Evolutionary conservation across 495 filamentous ascomycete species (phyloP).

Genomic region (Talaromyces stipitatus): DNA sequence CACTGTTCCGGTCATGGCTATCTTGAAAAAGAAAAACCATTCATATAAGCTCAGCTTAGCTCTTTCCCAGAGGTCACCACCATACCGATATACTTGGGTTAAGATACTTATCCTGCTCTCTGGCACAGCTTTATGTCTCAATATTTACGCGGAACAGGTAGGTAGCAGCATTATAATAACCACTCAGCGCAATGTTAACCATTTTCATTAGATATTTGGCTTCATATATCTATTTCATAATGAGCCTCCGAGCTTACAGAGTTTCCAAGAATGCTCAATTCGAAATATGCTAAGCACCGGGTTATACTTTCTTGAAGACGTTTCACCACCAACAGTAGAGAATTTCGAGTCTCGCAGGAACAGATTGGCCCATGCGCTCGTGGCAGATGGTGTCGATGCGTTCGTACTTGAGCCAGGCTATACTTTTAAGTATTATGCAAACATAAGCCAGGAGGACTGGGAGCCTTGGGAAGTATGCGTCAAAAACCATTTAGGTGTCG

Average conservation of each 20-base stretch:
- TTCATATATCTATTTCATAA: neutral
- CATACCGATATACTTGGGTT: neutral
- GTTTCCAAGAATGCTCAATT: conserved; percentile 39
- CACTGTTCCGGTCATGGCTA: neutral
- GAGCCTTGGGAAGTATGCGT: conserved; percentile 42
- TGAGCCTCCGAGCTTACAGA: neutral
- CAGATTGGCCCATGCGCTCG: conserved; percentile 38
- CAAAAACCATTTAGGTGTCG: neutral
- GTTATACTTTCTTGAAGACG: conserved; percentile 37
- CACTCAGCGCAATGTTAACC: neutral
- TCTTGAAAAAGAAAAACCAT: neutral
- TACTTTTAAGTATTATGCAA: conserved; percentile 50
- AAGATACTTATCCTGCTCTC: neutral
- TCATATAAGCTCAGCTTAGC: neutral
- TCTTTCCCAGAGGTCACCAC: neutral
- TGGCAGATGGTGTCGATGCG: conserved; percentile 33
- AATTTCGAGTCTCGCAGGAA: conserved; percentile 41
- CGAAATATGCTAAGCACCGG: conserved; percentile 29
- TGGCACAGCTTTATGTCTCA: neutral
- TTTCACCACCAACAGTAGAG: conserved; percentile 24
- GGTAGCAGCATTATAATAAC: neutral
- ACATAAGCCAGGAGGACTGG: conserved; percentile 47
- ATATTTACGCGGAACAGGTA: neutral
- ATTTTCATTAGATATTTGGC: neutral
- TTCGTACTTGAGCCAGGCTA: conserved; percentile 51